Evolutionary conservation across 805 yeast species (phyloP), one percentile per base, ranked within the genome.

Genomic region (Candida coquimbonensis): DNA sequence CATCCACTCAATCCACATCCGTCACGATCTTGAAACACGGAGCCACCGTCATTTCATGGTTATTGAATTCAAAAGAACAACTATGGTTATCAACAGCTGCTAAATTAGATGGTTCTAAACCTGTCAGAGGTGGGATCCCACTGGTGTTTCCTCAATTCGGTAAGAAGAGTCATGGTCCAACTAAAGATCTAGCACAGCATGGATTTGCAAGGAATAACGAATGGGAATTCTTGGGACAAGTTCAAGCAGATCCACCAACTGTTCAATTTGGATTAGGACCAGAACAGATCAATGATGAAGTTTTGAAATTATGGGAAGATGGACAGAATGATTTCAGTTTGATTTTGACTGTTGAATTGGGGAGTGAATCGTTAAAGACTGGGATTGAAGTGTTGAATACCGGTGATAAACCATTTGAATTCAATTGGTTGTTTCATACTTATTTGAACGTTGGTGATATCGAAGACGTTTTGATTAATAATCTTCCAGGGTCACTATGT

Each of bases 71-170:
- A 31, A 64, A 70, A 43, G 97, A 93, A 64, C 90, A 87, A 66
- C 72, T 93, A 47, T 93, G 96, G 95, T 68, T 83, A 29, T 77
- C 83, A 8, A 63, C 70, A 11, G 91, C 77, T 35, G 96, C 98
- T 40, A 80, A 81, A 56, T 68, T 91, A 49, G 98, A 93, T 60
- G 98, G 98, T 11, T 68, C 91, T 39, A 86, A 84, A 60, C 95
- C 99, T 2, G 97, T 93, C 17, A 78, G 99, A 63, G 99, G 99
- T 53, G 99, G 99, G 43, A 87, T 93, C 44, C 99, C 99, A 12
- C 70, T 93, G 24, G 98, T 91, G 9, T 93, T 93, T 74, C 99
- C 99, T 3, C 87, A 83, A 2, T 86, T 86, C 58, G 98, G 99
- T 49, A 89, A 80, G 53, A 64, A 81, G 52, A 70, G 75, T 8